Percentiles rank a stretch among this genome's conserved stretches.
phyloP scores from a whole-genome alignment of 768 basidiomycete species.

The Amanita jacksonii region DNA sequence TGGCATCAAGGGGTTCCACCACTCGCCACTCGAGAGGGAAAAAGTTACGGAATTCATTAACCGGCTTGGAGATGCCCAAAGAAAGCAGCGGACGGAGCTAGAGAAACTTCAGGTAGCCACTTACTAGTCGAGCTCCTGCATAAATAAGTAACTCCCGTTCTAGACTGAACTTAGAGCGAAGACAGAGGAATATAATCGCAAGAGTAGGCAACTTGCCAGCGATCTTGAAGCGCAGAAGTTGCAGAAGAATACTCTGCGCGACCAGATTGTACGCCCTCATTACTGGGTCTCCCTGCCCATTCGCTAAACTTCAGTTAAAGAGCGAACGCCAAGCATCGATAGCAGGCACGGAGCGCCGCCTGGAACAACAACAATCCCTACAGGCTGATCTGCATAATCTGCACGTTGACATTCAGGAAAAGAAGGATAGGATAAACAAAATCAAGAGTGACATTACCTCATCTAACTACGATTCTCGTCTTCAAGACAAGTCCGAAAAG shows the following conservation, averaged over 20 bases:
- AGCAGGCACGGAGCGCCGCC: conserved; percentile 36
- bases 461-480: conserved; percentile 55
- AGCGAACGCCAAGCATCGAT: conserved; percentile 43
- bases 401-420: conserved; percentile 60
- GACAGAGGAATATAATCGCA: conserved; percentile 57
- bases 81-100: conserved; percentile 51
- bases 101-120: conserved; percentile 63
- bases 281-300: neutral
- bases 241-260: conserved; percentile 40
- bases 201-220: conserved; percentile 45
- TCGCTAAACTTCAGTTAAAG: conserved; percentile 19
- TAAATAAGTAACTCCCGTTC: neutral
- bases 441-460: conserved; percentile 46
- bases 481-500: conserved; percentile 44
- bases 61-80: conserved; percentile 52
- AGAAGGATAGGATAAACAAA: conserved; percentile 49
- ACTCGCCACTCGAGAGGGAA: conserved; percentile 58
- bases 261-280: conserved; percentile 40
- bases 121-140: neutral
- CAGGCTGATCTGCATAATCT: conserved; percentile 44
- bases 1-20: conserved; percentile 65
- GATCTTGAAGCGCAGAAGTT: conserved; percentile 46
- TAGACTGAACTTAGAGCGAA: conserved; percentile 47
- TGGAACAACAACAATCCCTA: conserved; percentile 49
- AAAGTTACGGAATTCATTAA: conserved; percentile 68